Percentiles rank a stretch among this genome's conserved stretches.
Evolutionary conservation across 2,329 filamentous ascomycete genomes (phyloP).

Genomic region (Camptophora hylomeconis): DNA sequence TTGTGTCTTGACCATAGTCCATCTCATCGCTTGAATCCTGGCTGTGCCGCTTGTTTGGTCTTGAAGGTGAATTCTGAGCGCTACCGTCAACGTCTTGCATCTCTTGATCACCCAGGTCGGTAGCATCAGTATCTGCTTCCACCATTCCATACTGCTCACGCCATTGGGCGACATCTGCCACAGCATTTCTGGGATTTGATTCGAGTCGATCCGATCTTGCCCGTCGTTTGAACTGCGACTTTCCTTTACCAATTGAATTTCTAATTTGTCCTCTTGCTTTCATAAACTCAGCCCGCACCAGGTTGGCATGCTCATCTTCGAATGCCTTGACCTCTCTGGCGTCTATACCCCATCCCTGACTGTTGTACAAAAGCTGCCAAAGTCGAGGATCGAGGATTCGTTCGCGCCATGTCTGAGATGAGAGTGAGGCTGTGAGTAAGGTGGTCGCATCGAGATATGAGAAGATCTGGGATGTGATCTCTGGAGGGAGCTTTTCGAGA

Average conservation of each 20-base stretch:
- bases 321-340: constrained; percentile 50
- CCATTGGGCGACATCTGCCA: constrained; percentile 24
- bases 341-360: constrained; percentile 76
- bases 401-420: constrained; percentile 70
- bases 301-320: constrained; percentile 39
- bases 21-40: constrained; percentile 15
- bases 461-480: constrained; percentile 82
- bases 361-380: constrained; percentile 71
- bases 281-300: constrained; percentile 23
- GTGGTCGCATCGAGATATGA: constrained; percentile 72
- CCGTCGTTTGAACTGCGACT: constrained; percentile 41
- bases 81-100: constrained; percentile 25
- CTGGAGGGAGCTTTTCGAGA: constrained; percentile 68
- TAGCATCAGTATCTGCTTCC: constrained; percentile 28
- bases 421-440: constrained; percentile 62
- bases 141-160: constrained; percentile 34
- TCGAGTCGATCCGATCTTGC: constrained; percentile 32
- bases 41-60: constrained; percentile 14
- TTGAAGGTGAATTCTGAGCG: constrained; percentile 11
- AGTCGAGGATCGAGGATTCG: constrained; percentile 71
- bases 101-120: constrained; percentile 28
- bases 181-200: constrained; percentile 19
- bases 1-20: constrained; percentile 7
- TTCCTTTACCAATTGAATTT: constrained; percentile 32
- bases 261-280: constrained; percentile 32